Conservation (phyloP, 306 rosid species). For the Corylus avellana region DNA sequence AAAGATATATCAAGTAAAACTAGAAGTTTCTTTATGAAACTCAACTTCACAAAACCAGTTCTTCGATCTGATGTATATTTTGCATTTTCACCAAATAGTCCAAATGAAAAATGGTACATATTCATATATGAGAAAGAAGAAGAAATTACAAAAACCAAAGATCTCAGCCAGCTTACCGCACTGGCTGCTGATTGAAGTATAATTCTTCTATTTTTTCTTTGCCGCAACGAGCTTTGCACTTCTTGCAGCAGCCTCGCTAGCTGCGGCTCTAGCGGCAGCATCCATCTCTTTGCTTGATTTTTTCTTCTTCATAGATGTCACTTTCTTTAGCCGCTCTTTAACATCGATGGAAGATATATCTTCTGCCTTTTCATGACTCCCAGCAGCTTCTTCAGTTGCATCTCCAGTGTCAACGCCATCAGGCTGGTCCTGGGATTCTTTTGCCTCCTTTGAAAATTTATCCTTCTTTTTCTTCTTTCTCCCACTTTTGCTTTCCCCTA, state of each 20-base stretch:
- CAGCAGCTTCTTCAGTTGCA: conserved; percentile 38
- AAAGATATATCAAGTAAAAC: conserved; percentile 12
- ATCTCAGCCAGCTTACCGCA: conserved; percentile 50
- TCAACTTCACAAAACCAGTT: conserved; percentile 33
- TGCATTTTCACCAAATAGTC: conserved; percentile 30
- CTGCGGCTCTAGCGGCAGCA: conserved; percentile 73
- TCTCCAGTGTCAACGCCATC: conserved; percentile 34
- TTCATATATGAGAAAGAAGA: conserved; percentile 44
- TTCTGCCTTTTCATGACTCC: conserved; percentile 45
- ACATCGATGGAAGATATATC: conserved; percentile 54
- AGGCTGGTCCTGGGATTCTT: conserved; percentile 54
- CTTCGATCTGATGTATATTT: conserved; percentile 40
- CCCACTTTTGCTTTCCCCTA: conserved; percentile 60
- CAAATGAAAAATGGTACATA: conserved; percentile 42
- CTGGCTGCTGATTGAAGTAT: conserved; percentile 82
- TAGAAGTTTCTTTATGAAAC: conserved; percentile 20
- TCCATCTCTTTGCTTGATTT: conserved; percentile 80
- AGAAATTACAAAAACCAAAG: conserved; percentile 26
- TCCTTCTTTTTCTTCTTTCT: conserved; percentile 85
- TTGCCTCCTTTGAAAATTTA: conserved; percentile 58
- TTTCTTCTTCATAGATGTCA: conserved; percentile 69
- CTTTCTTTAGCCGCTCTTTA: conserved; percentile 77
- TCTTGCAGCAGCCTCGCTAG: conserved; percentile 75
- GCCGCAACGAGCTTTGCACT: conserved; percentile 46
- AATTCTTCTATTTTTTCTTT: conserved; percentile 79